Conservation (phyloP, 768 basidiomycete genomes). For the Tylopilus rubrobrunneus region DNA sequence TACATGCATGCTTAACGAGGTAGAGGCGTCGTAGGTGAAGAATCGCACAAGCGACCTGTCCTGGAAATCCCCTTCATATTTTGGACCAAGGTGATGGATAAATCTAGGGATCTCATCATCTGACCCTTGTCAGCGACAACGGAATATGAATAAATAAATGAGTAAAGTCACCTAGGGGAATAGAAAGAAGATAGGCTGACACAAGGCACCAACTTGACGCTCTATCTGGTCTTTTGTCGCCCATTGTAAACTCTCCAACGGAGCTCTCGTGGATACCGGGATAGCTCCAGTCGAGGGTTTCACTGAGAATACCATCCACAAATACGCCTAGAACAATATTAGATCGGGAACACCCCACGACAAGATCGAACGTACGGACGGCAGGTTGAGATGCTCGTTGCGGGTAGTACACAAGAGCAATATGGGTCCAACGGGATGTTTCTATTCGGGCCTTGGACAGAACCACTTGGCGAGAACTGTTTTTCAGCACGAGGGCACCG, state of each 20-base stretch:
- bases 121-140: conserved; percentile 26
- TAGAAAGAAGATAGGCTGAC: conserved; percentile 58
- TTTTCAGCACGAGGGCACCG: conserved; percentile 52
- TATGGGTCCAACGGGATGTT: conserved; percentile 67
- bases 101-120: conserved; percentile 71
- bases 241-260: conserved; percentile 47
- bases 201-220: conserved; percentile 58
- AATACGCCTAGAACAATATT: conserved; percentile 52
- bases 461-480: conserved; percentile 35
- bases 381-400: conserved; percentile 51
- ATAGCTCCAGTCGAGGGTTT: conserved; percentile 61
- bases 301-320: conserved; percentile 65
- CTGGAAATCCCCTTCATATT: conserved; percentile 74
- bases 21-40: conserved; percentile 81
- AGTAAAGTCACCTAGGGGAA: conserved; percentile 48
- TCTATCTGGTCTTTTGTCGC: conserved; percentile 43
- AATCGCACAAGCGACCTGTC: conserved; percentile 66
- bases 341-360: not conserved
- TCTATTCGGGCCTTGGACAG: conserved; percentile 47
- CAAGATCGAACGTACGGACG: conserved; percentile 46
- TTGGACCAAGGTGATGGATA: conserved; percentile 78
- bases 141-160: not conserved
- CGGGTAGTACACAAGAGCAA: conserved; percentile 64
- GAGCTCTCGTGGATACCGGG: conserved; percentile 45
- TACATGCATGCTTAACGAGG: conserved; percentile 78